These are phyloP conservation scores for Grigorovia transvaalensis DNA, from an alignment of 805 yeast species.

Conservation along the genomic window DNA sequence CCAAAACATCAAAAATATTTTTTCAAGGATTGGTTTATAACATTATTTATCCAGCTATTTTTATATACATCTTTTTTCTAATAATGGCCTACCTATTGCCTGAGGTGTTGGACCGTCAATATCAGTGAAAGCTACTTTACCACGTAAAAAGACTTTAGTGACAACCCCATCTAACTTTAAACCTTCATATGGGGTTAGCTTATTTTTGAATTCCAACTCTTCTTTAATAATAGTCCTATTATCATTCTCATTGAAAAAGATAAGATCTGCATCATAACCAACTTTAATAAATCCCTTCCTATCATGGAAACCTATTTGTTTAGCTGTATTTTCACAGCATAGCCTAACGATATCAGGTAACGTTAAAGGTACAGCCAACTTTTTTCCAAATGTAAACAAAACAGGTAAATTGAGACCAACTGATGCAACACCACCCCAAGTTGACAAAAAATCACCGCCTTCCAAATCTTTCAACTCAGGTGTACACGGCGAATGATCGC, in stretches of 20 bases:
- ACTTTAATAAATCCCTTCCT: slow-evolving; percentile 60
- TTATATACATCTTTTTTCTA: background rate
- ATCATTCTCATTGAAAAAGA: slow-evolving; percentile 61
- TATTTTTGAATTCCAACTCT: slow-evolving; percentile 67
- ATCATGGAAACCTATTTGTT: slow-evolving; percentile 68
- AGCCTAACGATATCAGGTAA: slow-evolving; percentile 60
- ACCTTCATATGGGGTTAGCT: slow-evolving; percentile 80
- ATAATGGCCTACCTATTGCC: slow-evolving; percentile 45
- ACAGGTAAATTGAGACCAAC: slow-evolving; percentile 86
- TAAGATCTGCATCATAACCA: slow-evolving; percentile 85
- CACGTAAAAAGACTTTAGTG: slow-evolving; percentile 70
- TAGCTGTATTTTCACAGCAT: slow-evolving; percentile 78
- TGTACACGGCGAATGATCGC: slow-evolving; percentile 94
- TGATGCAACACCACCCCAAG: slow-evolving; percentile 96
- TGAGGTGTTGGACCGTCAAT: slow-evolving; percentile 41
- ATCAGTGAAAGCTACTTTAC: slow-evolving; percentile 52
- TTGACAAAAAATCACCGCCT: slow-evolving; percentile 77
- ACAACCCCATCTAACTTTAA: slow-evolving; percentile 60
- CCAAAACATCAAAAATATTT: background rate
- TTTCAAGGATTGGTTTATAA: background rate
- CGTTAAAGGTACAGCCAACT: slow-evolving; percentile 8
- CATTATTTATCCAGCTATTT: too few relatives aligned
- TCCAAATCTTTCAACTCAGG: slow-evolving; percentile 78
- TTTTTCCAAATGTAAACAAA: slow-evolving; percentile 60
- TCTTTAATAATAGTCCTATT: slow-evolving; percentile 42